Conservation (phyloP, 352 stramenopile species). For the Phytopythium delawarense region DNA sequence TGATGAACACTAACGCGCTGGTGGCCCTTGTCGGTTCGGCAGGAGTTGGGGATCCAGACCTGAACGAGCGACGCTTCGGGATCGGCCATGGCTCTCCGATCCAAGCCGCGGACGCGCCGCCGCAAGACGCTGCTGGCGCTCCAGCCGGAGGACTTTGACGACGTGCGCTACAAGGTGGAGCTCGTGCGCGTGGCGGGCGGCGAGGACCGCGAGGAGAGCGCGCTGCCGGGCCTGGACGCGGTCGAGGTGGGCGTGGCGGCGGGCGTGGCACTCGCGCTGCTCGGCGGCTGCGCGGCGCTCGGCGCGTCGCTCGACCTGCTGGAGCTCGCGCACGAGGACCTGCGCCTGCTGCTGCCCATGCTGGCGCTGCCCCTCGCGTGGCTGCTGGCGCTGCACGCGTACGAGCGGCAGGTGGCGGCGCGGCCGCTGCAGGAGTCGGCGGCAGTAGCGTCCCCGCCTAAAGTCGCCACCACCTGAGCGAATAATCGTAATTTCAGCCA, state of each 20-base stretch:
- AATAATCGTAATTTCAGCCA: conserved; percentile 3
- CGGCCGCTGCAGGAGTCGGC: not conserved
- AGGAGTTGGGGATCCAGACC: conserved; percentile 4
- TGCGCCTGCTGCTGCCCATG: conserved; percentile 43
- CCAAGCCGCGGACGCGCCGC: not conserved
- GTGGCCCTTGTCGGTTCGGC: not conserved
- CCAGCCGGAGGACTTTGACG: conserved; percentile 58
- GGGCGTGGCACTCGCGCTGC: conserved; percentile 21
- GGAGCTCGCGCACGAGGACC: conserved; percentile 23
- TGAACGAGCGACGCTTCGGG: not conserved
- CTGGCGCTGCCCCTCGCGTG: conserved; percentile 42
- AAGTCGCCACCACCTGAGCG: conserved; percentile 20
- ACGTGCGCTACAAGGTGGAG: conserved; percentile 61
- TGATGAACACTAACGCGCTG: not conserved
- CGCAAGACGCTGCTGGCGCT: conserved; percentile 12
- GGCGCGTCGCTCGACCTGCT: conserved; percentile 33
- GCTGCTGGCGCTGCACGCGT: conserved; percentile 40
- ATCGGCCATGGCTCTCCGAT: not conserved
- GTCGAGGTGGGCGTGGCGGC: conserved; percentile 24
- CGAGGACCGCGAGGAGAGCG: conserved; percentile 6
- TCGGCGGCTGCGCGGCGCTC: conserved; percentile 32
- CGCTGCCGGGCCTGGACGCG: conserved; percentile 13
- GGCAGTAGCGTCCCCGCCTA: conserved; percentile 10
- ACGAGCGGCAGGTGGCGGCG: conserved; percentile 27
- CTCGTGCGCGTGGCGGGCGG: conserved; percentile 30